Conservation (phyloP, 768 basidiomycete genomes). For the Boletellus emodensis region DNA sequence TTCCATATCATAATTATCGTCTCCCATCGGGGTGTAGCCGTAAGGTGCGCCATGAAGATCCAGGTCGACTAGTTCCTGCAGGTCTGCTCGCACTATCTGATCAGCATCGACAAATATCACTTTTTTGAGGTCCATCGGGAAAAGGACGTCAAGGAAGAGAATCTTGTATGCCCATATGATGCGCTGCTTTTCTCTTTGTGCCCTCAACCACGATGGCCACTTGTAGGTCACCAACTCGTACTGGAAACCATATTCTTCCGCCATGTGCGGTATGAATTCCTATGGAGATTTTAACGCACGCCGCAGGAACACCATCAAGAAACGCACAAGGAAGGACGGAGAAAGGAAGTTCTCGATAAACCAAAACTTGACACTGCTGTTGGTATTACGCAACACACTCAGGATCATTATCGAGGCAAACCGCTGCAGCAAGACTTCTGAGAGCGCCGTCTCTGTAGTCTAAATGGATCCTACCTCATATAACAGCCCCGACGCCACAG, state of each 20-base stretch:
- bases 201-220: slow-evolving; percentile 98
- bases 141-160: slow-evolving; percentile 96
- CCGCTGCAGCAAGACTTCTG: slow-evolving; percentile 47
- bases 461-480: slow-evolving; percentile 70
- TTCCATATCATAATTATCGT: slow-evolving; percentile 92
- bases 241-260: slow-evolving; percentile 87
- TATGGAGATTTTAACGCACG: slow-evolving; percentile 27
- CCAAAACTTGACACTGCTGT: slow-evolving; percentile 97
- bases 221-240: slow-evolving; percentile 99
- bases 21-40: slow-evolving; percentile 96
- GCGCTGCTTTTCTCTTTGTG: slow-evolving; percentile 95
- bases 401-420: slow-evolving; percentile 99
- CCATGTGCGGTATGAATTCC: slow-evolving; percentile 95
- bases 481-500: slow-evolving; percentile 92
- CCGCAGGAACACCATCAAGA: neutral
- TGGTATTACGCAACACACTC: slow-evolving; percentile 91
- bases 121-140: slow-evolving; percentile 98
- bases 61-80: slow-evolving; percentile 90
- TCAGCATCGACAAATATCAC: slow-evolving; percentile 99
- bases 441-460: neutral
- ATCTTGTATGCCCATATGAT: slow-evolving; percentile 99
- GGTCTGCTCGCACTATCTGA: slow-evolving; percentile 94
- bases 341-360: slow-evolving; percentile 99
- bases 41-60: slow-evolving; percentile 93
- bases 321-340: slow-evolving; percentile 84